Base-by-base conservation (phyloP, 2,329 filamentous ascomycete genomes). In the Didymella keratinophila region DNA sequence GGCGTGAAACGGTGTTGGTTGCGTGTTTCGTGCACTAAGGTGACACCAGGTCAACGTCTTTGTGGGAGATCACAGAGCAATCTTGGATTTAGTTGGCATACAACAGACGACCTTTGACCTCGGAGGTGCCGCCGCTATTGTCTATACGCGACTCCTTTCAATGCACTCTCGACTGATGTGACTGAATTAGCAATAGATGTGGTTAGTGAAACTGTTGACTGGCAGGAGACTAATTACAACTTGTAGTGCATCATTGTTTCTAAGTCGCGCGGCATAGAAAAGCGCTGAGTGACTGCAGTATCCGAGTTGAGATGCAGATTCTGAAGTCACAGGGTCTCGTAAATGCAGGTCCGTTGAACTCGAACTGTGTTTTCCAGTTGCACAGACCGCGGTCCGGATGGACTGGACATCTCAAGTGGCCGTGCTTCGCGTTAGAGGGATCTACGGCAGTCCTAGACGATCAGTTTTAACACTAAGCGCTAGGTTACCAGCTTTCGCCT, bases 171-270 rank as follows among this genome's bases (percentile, higher is more conserved):
- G 37, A 45, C 21, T 62, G 55, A 34, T 36, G 30, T 43, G 58
- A 56, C 37, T 53, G 32, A 25, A 52, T 54, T 56, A 52, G 56
- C 50, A 44, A 34, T 56, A 48, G 43, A 57, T 52, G 43, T 46
- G 44, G 56, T 65, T 67, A 57, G 56, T 66, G 63, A 68, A 63
- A 67, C 61, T 60, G 61, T 60, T 63, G 58, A 56, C 52, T 61
- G 37, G 46, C 39, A 56, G 27, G 18, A 47, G 11, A 25, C 54
- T 57, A 56, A 41, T 41, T 34, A 37, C 43, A 39, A 46, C 44
- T 21, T 47, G 48, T 46, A 37, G 11, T 25, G 34, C 49, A 50
- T 45, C 23, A 44, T 9, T 10, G 39, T 34, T 28, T 25, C 28
- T 53, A 50, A 52, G 42, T 53, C 39, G 23, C 28, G 44, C 42